These are phyloP conservation scores for Lactarius evosmus DNA, from an alignment of 768 basidiomycete species.

Conservation along the genomic window DNA sequence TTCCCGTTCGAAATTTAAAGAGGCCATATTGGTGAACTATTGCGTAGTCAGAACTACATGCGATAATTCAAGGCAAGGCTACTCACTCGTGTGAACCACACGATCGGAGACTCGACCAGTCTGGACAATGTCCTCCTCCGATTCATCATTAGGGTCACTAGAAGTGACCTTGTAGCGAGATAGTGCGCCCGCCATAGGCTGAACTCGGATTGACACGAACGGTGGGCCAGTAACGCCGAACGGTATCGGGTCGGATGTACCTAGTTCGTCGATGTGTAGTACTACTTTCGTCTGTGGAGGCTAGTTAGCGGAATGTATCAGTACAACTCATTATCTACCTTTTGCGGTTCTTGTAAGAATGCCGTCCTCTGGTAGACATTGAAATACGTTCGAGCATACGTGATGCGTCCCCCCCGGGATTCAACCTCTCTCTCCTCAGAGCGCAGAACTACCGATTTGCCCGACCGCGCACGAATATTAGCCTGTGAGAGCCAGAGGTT, in stretches of 20 bases:
- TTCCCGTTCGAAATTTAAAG: constrained; percentile 82
- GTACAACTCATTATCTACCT: constrained; percentile 48
- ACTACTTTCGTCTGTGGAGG: constrained; percentile 76
- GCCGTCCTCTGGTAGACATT: constrained; percentile 83
- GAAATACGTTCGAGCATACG: constrained; percentile 78
- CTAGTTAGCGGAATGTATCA: constrained; percentile 4
- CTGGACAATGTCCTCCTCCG: constrained; percentile 81
- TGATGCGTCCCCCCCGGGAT: constrained; percentile 54
- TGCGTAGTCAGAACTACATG: constrained; percentile 18
- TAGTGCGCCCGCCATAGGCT: constrained; percentile 80
- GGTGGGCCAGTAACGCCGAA: constrained; percentile 69
- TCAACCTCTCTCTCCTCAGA: constrained; percentile 78
- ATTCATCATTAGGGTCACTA: constrained; percentile 67
- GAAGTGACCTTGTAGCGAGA: constrained; percentile 77
- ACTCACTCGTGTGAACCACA: constrained; percentile 79
- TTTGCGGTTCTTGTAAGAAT: constrained; percentile 73
- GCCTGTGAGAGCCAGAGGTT: constrained; percentile 90
- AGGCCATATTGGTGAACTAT: constrained; percentile 85
- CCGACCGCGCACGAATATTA: constrained; percentile 64
- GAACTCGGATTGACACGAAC: constrained; percentile 74
- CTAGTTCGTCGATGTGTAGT: constrained; percentile 77
- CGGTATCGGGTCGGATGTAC: constrained; percentile 72
- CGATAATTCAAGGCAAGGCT: not conserved
- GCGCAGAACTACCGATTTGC: constrained; percentile 68
- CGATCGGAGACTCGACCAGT: constrained; percentile 68